Percentiles rank a stretch among this genome's conserved stretches.
Conservation (phyloP, 1,139 yeast species). For the Lodderomyces theae region DNA sequence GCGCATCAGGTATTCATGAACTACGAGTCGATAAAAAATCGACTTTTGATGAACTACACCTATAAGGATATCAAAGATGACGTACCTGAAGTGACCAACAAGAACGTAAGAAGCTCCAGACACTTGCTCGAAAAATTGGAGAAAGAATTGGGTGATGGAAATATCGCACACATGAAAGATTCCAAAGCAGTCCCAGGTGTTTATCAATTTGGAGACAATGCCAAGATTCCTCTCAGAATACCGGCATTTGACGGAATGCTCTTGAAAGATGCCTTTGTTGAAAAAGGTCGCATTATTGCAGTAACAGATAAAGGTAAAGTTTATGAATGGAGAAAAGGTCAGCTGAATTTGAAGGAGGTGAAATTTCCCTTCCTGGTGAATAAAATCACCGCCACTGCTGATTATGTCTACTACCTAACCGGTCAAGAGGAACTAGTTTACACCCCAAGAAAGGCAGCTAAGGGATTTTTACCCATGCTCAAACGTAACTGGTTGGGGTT, state of each 20-base stretch:
- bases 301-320: constrained; percentile 74
- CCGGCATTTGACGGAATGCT: constrained; percentile 60
- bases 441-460: constrained; percentile 37
- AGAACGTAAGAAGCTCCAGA: constrained; percentile 27
- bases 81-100: constrained; percentile 26
- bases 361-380: constrained; percentile 44
- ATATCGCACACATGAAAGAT: constrained; percentile 21
- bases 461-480: constrained; percentile 17
- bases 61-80: constrained; percentile 30
- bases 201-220: constrained; percentile 38
- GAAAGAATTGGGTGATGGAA: constrained; percentile 33
- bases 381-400: constrained; percentile 52
- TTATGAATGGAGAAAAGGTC: constrained; percentile 60
- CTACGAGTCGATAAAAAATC: constrained; percentile 29
- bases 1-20: constrained; percentile 43
- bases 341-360: constrained; percentile 19
- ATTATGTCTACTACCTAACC: constrained; percentile 57
- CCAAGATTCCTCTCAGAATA: constrained; percentile 57
- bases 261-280: constrained; percentile 56
- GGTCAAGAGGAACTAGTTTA: constrained; percentile 52
- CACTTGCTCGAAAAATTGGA: constrained; percentile 24
- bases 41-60: constrained; percentile 24
- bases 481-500: constrained; percentile 28
- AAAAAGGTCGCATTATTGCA: constrained; percentile 51
- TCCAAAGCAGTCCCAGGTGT: constrained; percentile 33